Base-by-base conservation (phyloP, 495 filamentous ascomycete species). In the Penicillium cosmopolitanum region DNA sequence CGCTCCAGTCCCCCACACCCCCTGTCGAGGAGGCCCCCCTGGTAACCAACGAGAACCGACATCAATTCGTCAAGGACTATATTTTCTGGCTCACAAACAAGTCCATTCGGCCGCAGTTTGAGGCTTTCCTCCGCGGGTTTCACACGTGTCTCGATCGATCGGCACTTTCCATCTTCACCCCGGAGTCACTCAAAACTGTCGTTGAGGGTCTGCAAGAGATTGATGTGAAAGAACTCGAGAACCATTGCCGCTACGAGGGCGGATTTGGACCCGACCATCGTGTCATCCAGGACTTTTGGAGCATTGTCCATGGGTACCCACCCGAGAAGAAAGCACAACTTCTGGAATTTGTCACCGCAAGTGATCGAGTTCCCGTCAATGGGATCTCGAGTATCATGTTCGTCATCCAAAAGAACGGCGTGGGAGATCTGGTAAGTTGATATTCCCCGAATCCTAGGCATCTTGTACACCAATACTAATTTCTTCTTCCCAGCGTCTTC, bases 321-420 rank as follows among this genome's bases (percentile, higher is more conserved):
- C 63, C 66, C 34, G 78, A 88, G n/a, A 81, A 82, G 50, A 85
- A 87, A 77, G 87, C 87, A 66, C 80, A 84, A 34, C 77, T 98
- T 50, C 78, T 98, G 55, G 93, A 97, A 70, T 98, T 98, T 62
- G 93, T 98, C 21, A 98, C 95, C 21, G 92, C 93, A 4, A 93
- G 88, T 71, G 93, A 96, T 70, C 85, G 95, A 9, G 80, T 98
- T 6, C 95, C 95, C 0, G 89, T 96, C 1, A 91, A 88, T 38
- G 94, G 94, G 11, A 82, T 91, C 58, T 80, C 81, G 58, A 90
- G 87, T 59, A 78, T 97, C 48, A 85, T 87, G 74, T 98, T 98
- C 71, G 82, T 87, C 34, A 79, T 98, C 33, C 87, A 93, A 75
- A 87, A 85, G 62, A 91, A 92, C 68, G 92, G 91, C 9, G 82